phyloP scores from a whole-genome alignment of 2,329 filamentous ascomycete genomes.

The Ophioceras dolichostomum region DNA sequence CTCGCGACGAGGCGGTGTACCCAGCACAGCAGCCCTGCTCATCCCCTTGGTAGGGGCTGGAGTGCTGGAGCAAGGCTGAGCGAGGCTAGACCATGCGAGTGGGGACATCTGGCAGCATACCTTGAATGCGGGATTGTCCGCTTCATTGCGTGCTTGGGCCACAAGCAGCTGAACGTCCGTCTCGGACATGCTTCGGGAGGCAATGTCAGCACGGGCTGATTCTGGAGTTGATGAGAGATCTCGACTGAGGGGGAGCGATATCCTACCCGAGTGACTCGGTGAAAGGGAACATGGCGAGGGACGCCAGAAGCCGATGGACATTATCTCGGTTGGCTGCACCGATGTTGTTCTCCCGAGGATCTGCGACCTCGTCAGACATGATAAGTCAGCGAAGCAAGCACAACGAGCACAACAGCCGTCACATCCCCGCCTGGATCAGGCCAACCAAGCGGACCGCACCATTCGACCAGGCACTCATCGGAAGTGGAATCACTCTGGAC shows the following conservation, averaged over 20 bases:
- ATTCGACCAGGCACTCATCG: conserved; percentile 57
- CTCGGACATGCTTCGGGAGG: conserved; percentile 34
- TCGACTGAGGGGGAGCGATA: conserved; percentile 1
- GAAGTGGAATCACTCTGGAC: conserved; percentile 50
- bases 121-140: conserved; percentile 41
- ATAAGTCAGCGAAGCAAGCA: too few relatives aligned
- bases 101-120: conserved; percentile 27
- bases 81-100: background rate
- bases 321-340: conserved; percentile 41
- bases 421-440: too few relatives aligned
- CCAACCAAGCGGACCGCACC: conserved; percentile 30
- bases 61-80: too few relatives aligned
- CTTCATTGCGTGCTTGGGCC: conserved; percentile 40
- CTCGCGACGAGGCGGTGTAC: background rate
- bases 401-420: too few relatives aligned
- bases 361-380: too few relatives aligned
- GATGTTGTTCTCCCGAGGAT: conserved; percentile 36
- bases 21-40: background rate
- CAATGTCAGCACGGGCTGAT: background rate
- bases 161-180: conserved; percentile 46
- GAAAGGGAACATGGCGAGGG: conserved; percentile 44
- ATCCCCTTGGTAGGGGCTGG: too few relatives aligned
- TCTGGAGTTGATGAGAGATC: too few relatives aligned
- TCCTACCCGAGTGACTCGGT: conserved; percentile 34
- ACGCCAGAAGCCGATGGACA: conserved; percentile 39